Conservation (phyloP, 75 land plant species). For the Larix kaempferi region DNA sequence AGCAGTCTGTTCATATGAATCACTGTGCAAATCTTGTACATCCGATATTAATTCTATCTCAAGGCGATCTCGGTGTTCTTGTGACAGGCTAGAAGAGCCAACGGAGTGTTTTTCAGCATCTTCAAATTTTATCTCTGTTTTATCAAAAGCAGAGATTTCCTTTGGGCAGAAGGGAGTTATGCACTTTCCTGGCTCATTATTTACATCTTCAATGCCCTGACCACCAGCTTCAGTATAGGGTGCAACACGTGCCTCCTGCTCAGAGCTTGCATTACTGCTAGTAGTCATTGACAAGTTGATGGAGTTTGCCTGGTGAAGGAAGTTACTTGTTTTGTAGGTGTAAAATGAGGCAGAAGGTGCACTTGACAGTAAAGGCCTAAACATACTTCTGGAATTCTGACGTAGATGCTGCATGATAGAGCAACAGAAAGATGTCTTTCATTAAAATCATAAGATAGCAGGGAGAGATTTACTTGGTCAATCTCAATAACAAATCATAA, state of each 20-base stretch:
- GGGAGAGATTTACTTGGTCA: not conserved
- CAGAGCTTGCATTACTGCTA: constrained; percentile 82
- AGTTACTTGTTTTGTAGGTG: constrained; percentile 34
- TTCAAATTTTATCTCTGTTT: too few relatives aligned
- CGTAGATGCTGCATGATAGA: constrained; percentile 43
- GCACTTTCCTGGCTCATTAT: constrained; percentile 18
- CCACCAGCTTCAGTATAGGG: constrained; percentile 59
- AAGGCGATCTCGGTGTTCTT: too few relatives aligned
- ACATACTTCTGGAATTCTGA: constrained; percentile 58
- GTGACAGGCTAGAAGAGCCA: too few relatives aligned
- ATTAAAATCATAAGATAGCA: not conserved
- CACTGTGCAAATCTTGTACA: too few relatives aligned
- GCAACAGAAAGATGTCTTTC: not conserved
- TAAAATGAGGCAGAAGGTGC: constrained; percentile 63
- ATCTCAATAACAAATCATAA: not conserved
- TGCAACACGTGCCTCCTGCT: constrained; percentile 36
- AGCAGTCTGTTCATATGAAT: too few relatives aligned
- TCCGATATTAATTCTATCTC: too few relatives aligned
- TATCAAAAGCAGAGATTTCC: constrained; percentile 26
- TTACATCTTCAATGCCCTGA: constrained; percentile 37
- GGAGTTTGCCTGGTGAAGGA: constrained; percentile 34
- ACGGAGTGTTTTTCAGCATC: too few relatives aligned
- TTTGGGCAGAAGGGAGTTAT: constrained; percentile 22
- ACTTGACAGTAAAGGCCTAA: constrained; percentile 79
- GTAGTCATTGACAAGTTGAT: constrained; percentile 62